Conservation (phyloP, 1,139 yeast genomes). For the Kodamaea sp. region DNA sequence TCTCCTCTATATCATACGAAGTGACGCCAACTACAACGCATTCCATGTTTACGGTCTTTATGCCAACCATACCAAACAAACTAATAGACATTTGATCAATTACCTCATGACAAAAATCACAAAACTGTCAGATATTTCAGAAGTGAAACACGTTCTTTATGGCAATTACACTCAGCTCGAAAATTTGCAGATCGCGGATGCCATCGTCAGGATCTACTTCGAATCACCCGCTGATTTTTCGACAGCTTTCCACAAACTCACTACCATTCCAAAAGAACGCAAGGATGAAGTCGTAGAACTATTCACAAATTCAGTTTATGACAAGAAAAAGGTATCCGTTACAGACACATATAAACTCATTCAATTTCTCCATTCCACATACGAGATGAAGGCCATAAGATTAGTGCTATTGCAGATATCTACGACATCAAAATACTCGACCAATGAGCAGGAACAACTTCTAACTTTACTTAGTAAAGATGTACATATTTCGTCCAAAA, state of each 20-base stretch:
- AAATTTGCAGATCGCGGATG: slow-evolving; percentile 6
- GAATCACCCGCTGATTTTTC: slow-evolving; percentile 4
- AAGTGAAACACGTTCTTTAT: slow-evolving; percentile 8
- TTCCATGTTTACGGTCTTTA: slow-evolving; percentile 14
- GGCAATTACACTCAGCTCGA: slow-evolving; percentile 7
- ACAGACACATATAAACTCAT: slow-evolving; percentile 1
- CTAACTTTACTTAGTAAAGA: slow-evolving; percentile 7
- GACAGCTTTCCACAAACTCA: slow-evolving; percentile 3
- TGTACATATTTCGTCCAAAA: slow-evolving; percentile 15
- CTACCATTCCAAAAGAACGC: slow-evolving; percentile 3
- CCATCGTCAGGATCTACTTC: slow-evolving; percentile 2
- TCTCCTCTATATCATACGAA: slow-evolving; percentile 11
- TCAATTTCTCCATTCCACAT: slow-evolving; percentile 6
- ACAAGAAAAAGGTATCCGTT: background rate
- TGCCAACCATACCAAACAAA: slow-evolving; percentile 6
- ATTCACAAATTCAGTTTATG: slow-evolving; percentile 1
- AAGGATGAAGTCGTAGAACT: background rate
- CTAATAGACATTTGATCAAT: slow-evolving; percentile 15
- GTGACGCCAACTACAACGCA: slow-evolving; percentile 10
- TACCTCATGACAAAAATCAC: slow-evolving; percentile 10
- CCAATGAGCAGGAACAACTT: slow-evolving; percentile 4
- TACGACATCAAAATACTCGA: background rate
- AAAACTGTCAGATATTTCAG: slow-evolving; percentile 1
- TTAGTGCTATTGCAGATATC: slow-evolving; percentile 1
- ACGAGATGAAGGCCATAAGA: slow-evolving; percentile 3